phyloP scores from a whole-genome alignment of 441 rosid species.

The Gossypium lobatum region DNA sequence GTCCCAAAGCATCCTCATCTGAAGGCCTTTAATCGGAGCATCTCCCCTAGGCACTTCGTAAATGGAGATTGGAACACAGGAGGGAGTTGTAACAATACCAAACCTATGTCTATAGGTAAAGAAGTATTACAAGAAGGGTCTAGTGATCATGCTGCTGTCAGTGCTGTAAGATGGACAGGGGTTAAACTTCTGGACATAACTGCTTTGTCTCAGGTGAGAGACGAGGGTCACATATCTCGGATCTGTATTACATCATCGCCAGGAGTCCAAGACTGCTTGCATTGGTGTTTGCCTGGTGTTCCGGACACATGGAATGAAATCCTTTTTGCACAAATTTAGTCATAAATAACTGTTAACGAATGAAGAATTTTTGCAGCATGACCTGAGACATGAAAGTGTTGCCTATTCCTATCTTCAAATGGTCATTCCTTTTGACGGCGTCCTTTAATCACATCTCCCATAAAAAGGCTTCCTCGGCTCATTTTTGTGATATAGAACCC shows the following conservation, averaged over 20 bases:
- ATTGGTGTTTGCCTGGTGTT: slow-evolving; percentile 96
- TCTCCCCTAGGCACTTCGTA: slow-evolving; percentile 83
- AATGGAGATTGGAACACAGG: slow-evolving; percentile 95
- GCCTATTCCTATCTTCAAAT: neutral
- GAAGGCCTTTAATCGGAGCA: slow-evolving; percentile 75
- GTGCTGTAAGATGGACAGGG: slow-evolving; percentile 62
- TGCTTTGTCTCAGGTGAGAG: slow-evolving; percentile 65
- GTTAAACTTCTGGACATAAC: slow-evolving; percentile 76
- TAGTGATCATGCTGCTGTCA: slow-evolving; percentile 50
- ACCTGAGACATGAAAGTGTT: neutral
- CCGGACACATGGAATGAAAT: slow-evolving; percentile 94
- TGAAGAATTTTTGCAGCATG: neutral
- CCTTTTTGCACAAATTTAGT: slow-evolving; percentile 59
- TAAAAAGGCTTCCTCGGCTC: neutral
- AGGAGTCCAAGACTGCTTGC: slow-evolving; percentile 79
- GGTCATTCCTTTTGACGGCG: neutral
- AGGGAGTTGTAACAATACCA: slow-evolving; percentile 80
- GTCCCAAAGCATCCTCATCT: slow-evolving; percentile 50
- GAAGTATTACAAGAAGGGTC: slow-evolving; percentile 69
- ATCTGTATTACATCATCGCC: slow-evolving; percentile 49
- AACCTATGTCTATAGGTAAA: slow-evolving; percentile 80
- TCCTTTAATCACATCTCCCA: neutral
- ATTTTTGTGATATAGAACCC: neutral
- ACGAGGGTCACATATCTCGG: slow-evolving; percentile 83
- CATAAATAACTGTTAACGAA: neutral